Evolutionary conservation across 2,329 filamentous ascomycete species (phyloP), one percentile per base, ranked within the genome.

Genomic region (Boeremia lycopersici): DNA sequence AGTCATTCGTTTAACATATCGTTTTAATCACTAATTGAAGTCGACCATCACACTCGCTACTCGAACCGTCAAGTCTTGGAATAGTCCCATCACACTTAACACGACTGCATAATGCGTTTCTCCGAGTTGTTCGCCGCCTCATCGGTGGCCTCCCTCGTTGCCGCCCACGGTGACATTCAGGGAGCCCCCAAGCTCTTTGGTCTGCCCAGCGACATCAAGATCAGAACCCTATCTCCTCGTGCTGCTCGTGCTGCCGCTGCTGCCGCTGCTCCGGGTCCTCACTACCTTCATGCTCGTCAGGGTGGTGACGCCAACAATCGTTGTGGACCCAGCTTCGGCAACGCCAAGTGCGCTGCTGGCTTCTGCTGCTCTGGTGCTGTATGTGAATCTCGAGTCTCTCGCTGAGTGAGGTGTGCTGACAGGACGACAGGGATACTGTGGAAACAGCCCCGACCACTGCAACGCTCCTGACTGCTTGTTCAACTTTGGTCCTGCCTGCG

Each of bases 401-500:
- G n/a, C 23, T 10, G 17, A 4, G 17, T 28, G 11, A 28, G 3
- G 6, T 23, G 31, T 44, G 15, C 53, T 59, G 19, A 63, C 33
- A 12, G 7, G 8, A 34, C 30, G 48, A 12, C 13, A 72, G 59
- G 74, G 74, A 35, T 86, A 81, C 77, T 87, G 84, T 59, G 84
- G 84, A 38, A 77, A 69, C 23, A 79, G 78, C 3, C 68, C 72
- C 4, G 78, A 82, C 0, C 85, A 86, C 70, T 88, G 86, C 73
- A 76, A 77, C 13, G 81, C 84, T 13, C 86, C 86, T 0, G 81
- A 85, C 55, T 88, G 86, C 65, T 81, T 83, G 64, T 82, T 86
- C 62, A 75, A 83, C 59, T 88, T 82, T 53, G 84, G 83, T 4
- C 77, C 84, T 11, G 80, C 72, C 4, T 88, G 86, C 56, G 85